These are phyloP conservation scores for Heritiera littoralis DNA, from an alignment of 345 rosid species.

Conservation along the genomic window DNA sequence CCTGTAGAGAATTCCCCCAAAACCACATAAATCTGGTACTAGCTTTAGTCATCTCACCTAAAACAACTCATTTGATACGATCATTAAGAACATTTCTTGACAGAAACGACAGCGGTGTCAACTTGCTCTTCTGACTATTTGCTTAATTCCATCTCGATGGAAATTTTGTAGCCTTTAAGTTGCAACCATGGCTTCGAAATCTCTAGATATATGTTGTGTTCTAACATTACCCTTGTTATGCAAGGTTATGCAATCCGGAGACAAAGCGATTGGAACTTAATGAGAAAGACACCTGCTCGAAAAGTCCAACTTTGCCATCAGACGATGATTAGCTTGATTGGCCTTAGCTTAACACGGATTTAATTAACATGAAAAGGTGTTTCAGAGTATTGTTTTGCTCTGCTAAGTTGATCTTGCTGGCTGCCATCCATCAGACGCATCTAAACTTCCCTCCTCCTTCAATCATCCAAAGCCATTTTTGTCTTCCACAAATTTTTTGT, in stretches of 20 bases:
- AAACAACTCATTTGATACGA: neutral
- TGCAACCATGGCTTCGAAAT: neutral
- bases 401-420: too few species aligned
- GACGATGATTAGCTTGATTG: conserved; percentile 42
- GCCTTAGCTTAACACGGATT: neutral
- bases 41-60: neutral
- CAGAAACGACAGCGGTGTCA: neutral
- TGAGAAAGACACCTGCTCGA: conserved; percentile 67
- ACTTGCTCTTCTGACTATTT: neutral
- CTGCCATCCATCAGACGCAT: too few species aligned
- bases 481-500: too few species aligned
- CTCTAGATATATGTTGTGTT: neutral
- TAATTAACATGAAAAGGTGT: neutral
- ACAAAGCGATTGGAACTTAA: conserved; percentile 74
- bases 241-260: conserved; percentile 86
- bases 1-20: neutral
- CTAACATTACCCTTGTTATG: conserved; percentile 23
- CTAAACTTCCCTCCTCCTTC: too few species aligned
- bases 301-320: conserved; percentile 68
- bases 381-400: neutral
- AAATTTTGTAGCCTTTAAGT: neutral
- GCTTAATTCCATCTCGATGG: too few species aligned
- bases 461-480: too few species aligned
- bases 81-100: neutral
- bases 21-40: neutral